Evolutionary conservation across 768 basidiomycete genomes (phyloP), one percentile per base, ranked within the genome.

Genomic region (Pulveroboletus ravenelii): DNA sequence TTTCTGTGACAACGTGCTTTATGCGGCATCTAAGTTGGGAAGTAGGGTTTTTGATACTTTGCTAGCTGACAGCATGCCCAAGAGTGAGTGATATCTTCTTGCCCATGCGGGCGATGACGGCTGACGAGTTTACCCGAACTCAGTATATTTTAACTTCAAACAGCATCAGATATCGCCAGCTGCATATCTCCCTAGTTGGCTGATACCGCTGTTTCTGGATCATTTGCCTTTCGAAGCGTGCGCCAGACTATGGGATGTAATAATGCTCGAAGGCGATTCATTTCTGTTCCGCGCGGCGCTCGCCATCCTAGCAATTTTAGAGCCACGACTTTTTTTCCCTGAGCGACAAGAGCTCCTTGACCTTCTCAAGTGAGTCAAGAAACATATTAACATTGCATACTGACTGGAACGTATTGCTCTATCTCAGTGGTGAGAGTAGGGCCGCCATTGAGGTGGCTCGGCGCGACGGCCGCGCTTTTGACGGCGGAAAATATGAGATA

Each of bases 111-210:
- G 18, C n/a, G 42, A 17, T 17, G 7, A n/a, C 15, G 15, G 35
- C 25, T 40, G 35, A 54, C 23, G 18, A 5, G 30, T 51, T 45
- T 45, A 14, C 48, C 30, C 34, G 41, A 29, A 48, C 13, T 13
- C 41, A 93, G 91, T 95, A 54, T 93, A 92, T 66, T 89, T 92
- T 72, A 93, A 93, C 70, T 93, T 94, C 71, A 92, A 93, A 65
- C 89, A 93, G 60, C 89, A 93, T 63, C 89, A 93, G 55, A 81
- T 95, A 61, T 87, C 91, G 1, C 92, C 93, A 2, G 72, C 82
- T 3, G 77, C 82, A n/a, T 95, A 94, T 72, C 74, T 95, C 14
- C 80, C 77, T 0, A 83, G 84, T 51, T 95, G 93, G 93, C 59
- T 95, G 25, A 61, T 87, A 29, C 82, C 92, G 0, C 71, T 93